phyloP scores from a whole-genome alignment of 192 early-diverging fungal species.

The Entomortierella chlamydospora region DNA sequence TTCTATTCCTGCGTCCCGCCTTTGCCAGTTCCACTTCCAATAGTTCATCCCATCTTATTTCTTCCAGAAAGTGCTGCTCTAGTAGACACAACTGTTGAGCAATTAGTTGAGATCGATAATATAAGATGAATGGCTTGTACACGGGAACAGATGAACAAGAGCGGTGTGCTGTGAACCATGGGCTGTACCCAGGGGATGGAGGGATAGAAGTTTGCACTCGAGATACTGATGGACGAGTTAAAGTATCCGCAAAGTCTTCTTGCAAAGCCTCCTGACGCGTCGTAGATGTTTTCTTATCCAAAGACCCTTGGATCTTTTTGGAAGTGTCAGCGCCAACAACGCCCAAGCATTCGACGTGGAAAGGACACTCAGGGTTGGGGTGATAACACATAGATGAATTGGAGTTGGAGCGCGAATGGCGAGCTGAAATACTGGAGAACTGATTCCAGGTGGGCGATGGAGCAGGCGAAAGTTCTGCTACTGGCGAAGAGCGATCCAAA shows the following conservation, averaged over 20 bases:
- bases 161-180: not conserved
- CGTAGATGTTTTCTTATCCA: not conserved
- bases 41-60: conserved; percentile 67
- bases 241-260: not conserved
- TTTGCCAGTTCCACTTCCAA: conserved; percentile 60
- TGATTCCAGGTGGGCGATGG: conserved; percentile 30
- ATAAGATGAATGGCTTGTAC: conserved; percentile 57
- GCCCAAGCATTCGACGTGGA: conserved; percentile 22
- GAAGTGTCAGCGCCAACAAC: not conserved
- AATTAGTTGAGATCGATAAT: conserved; percentile 63
- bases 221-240: not conserved
- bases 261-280: conserved; percentile 10
- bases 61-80: conserved; percentile 60
- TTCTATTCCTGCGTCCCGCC: conserved; percentile 18
- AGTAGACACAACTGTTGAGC: conserved; percentile 66
- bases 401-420: conserved; percentile 43
- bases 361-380: conserved; percentile 55
- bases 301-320: not conserved
- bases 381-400: conserved; percentile 36
- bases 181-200: conserved; percentile 11
- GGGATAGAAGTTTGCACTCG: conserved; percentile 3
- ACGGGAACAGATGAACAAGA: not conserved
- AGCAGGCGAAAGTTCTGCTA: not conserved
- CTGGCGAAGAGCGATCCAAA: conserved; percentile 5
- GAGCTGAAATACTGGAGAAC: conserved; percentile 20